Base-by-base conservation (phyloP, 1,139 yeast species). In the Dujonia santamariae region DNA sequence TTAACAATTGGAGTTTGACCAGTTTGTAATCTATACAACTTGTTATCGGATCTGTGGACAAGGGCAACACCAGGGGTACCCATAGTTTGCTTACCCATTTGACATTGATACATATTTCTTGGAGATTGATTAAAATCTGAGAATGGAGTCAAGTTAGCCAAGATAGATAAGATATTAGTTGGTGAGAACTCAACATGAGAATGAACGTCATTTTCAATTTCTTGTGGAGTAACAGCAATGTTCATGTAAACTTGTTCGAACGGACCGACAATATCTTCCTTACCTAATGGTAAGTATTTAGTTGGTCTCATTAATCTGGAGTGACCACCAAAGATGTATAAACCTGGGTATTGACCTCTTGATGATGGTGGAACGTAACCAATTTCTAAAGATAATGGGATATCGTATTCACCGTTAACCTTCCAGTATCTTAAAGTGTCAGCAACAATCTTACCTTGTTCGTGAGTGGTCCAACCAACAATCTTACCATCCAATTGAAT, bases 1-100 rank as follows among this genome's bases (percentile, higher is more conserved):
- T 92, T 85, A 30, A 92, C 98, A 55, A 92, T 86, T 30, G 99
- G 99, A 2, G 97, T 86, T 68, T 92, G 98, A 35, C 98, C 98
- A 28, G 87, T 75, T 63, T 92, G 98, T 48, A 92, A 69, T 53
- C 95, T 80, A 63, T 92, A 92, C 41, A 92, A 67, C 60, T 90
- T 94, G 67, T 94, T 94, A 60, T 92, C 99, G 1, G 96, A 85
- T 62, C 99, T 78, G 59, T 90, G 96, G 31, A 72, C 78, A 39
- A 92, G 69, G 0, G 96, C 97, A 39, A 92, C 96, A 66, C 97
- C 97, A 7, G 98, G 98, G 4, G 98, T 92, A 65, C 99, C 99
- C 98, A 92, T 92, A 17, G 99, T 92, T 72, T 92, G 99, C 67
- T 92, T 92, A 78, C 97, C 98, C 99, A 92, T 92, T 75, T 94